A percentile compares a stretch with the other conserved stretches of the same genome.
Evolutionary conservation across 2,329 filamentous ascomycete genomes (phyloP).

Genomic region (Cadophora luteo-olivacea): DNA sequence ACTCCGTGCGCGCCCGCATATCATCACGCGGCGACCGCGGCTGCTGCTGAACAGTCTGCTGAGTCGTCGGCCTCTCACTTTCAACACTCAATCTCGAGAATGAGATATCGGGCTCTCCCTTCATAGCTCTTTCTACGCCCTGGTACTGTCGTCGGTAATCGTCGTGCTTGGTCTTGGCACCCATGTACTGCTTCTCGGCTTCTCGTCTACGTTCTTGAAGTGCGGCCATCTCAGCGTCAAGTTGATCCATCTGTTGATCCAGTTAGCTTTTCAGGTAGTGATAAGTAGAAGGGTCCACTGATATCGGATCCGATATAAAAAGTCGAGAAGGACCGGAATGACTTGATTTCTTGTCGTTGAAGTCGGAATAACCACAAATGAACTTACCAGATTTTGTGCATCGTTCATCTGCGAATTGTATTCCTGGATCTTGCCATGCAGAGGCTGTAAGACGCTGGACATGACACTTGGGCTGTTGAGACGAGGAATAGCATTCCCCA

Average conservation of each 20-base stretch:
- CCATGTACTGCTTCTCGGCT: conserved; percentile 19
- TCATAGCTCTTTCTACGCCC: conserved; percentile 22
- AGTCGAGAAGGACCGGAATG: too few species aligned
- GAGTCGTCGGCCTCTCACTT: conserved; percentile 11
- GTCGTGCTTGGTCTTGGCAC: conserved; percentile 25
- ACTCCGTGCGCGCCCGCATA: background rate
- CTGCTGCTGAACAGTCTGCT: conserved; percentile 14
- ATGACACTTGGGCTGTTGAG: conserved; percentile 25
- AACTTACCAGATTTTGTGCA: conserved; percentile 14
- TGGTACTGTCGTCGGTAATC: conserved; percentile 25
- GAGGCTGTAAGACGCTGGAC: conserved; percentile 22
- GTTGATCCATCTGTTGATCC: conserved; percentile 14
- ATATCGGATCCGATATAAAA: background rate
- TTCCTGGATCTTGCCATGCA: conserved; percentile 23
- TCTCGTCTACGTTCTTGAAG: conserved; percentile 16
- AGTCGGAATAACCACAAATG: background rate
- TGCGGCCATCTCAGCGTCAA: conserved; percentile 22
- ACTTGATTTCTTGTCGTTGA: background rate
- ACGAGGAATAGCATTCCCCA: conserved; percentile 16
- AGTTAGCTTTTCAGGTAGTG: background rate
- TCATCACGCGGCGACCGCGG: background rate
- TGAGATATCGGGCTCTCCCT: conserved; percentile 20
- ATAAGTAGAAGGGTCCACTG: too few species aligned
- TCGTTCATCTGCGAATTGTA: conserved; percentile 24
- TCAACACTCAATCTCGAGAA: conserved; percentile 17